These are phyloP conservation scores for Didymella pomorum DNA, from an alignment of 2,329 filamentous ascomycete genomes.

Conservation along the genomic window DNA sequence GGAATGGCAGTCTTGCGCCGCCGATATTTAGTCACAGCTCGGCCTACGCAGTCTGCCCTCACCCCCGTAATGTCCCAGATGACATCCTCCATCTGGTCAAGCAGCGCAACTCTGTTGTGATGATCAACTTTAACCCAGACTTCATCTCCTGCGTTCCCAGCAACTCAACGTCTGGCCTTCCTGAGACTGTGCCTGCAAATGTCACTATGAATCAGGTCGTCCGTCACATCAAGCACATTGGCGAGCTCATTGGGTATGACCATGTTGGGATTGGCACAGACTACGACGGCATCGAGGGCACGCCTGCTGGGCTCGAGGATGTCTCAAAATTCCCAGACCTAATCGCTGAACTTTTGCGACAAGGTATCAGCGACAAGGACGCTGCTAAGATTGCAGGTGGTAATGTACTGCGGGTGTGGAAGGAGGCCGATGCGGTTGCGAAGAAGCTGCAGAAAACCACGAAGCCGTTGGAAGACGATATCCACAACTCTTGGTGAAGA, in stretches of 20 bases:
- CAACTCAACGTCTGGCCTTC: conserved; percentile 68
- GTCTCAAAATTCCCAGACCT: conserved; percentile 84
- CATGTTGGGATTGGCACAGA: conserved; percentile 90
- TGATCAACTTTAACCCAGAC: conserved; percentile 87
- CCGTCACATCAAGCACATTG: conserved; percentile 83
- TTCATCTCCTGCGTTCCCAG: conserved; percentile 79
- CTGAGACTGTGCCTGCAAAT: conserved; percentile 71
- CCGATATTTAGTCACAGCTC: conserved; percentile 91
- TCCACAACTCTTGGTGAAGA: conserved; percentile 35
- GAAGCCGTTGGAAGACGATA: conserved; percentile 55
- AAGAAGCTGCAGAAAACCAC: conserved; percentile 65
- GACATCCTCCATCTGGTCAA: conserved; percentile 81
- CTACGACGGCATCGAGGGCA: conserved; percentile 77
- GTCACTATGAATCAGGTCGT: conserved; percentile 80
- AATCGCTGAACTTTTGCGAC: conserved; percentile 74
- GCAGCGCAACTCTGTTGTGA: conserved; percentile 76
- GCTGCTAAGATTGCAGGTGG: conserved; percentile 77
- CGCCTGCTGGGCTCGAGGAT: conserved; percentile 80
- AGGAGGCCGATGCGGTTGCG: conserved; percentile 76
- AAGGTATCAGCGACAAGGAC: conserved; percentile 77
- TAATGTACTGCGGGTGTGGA: conserved; percentile 87
- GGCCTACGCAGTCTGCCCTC: conserved; percentile 79
- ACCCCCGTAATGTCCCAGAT: conserved; percentile 90
- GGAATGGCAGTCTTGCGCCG: conserved; percentile 78
- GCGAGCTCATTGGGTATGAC: conserved; percentile 81